Percentiles rank a stretch among this genome's conserved stretches.
These are phyloP conservation scores for Populus hybrid DNA, from an alignment of 441 rosid species.

Conservation along the genomic window DNA sequence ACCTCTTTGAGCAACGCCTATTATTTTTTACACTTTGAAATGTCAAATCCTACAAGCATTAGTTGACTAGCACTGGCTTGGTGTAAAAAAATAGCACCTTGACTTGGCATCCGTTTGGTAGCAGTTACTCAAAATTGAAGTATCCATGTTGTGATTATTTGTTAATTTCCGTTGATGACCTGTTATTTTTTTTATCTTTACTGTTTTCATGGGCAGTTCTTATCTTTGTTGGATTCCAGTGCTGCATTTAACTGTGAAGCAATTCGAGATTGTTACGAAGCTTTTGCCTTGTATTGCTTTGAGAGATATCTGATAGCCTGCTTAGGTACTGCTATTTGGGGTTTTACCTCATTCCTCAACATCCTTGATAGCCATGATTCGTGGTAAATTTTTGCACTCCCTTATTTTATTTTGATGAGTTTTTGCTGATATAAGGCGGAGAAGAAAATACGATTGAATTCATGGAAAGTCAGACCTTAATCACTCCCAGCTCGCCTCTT, in stretches of 20 bases:
- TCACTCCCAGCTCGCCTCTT: constrained; percentile 70
- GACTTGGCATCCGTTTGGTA: not conserved
- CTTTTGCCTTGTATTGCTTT: constrained; percentile 95
- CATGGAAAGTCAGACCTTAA: constrained; percentile 75
- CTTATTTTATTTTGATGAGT: constrained; percentile 7
- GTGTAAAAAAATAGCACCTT: not conserved
- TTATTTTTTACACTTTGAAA: not conserved
- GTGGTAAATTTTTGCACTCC: not conserved
- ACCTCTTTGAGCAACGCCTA: not conserved
- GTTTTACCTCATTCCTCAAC: not conserved
- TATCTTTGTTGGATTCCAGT: constrained; percentile 81
- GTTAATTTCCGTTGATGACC: not conserved
- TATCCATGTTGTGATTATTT: not conserved
- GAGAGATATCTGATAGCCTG: constrained; percentile 98
- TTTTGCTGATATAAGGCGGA: constrained; percentile 57
- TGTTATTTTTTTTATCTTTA: not conserved
- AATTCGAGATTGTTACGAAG: constrained; percentile 95
- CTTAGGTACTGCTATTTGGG: constrained; percentile 53
- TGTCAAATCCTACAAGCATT: not conserved
- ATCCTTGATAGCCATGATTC: constrained; percentile 4
- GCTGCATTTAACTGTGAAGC: constrained; percentile 93
- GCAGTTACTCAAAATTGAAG: not conserved
- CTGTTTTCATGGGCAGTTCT: constrained; percentile 47
- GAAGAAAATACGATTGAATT: constrained; percentile 84
- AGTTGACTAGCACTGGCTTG: not conserved